Conservation (phyloP, 2,329 filamentous ascomycete species). For the Annulohypoxylon truncatum region DNA sequence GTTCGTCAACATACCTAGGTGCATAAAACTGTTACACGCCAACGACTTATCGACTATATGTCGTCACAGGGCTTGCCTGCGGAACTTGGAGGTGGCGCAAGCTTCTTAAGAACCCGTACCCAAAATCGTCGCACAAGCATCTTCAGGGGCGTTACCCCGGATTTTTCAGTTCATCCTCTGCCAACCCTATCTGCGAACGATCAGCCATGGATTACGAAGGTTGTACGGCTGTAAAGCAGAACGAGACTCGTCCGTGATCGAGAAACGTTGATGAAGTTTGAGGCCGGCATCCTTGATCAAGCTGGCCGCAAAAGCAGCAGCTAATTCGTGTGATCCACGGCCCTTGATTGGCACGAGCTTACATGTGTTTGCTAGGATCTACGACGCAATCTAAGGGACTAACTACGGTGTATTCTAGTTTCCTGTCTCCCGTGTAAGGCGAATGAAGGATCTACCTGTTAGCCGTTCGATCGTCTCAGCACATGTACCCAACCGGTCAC, state of each 20-base stretch:
- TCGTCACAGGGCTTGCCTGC: constrained; percentile 23
- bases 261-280: constrained; percentile 1
- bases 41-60: constrained; percentile 19
- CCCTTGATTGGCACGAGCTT: constrained; percentile 13
- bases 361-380: constrained; percentile 31
- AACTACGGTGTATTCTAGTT: background rate
- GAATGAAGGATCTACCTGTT: constrained; percentile 9
- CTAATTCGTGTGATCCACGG: background rate
- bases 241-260: background rate
- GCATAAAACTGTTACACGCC: constrained; percentile 6
- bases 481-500: constrained; percentile 7
- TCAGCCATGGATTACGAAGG: constrained; percentile 14
- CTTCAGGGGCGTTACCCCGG: constrained; percentile 45
- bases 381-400: constrained; percentile 8
- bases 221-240: constrained; percentile 7
- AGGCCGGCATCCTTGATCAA: background rate
- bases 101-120: constrained; percentile 36
- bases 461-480: constrained; percentile 6
- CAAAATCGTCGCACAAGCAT: constrained; percentile 32
- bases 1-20: constrained; percentile 10
- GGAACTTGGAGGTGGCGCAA: constrained; percentile 34
- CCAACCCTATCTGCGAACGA: constrained; percentile 29
- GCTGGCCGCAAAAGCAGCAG: constrained; percentile 26
- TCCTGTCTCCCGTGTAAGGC: constrained; percentile 10
- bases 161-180: constrained; percentile 39